Base-by-base conservation (phyloP, 257 asterid genomes). In the Nicotiana undulata region DNA sequence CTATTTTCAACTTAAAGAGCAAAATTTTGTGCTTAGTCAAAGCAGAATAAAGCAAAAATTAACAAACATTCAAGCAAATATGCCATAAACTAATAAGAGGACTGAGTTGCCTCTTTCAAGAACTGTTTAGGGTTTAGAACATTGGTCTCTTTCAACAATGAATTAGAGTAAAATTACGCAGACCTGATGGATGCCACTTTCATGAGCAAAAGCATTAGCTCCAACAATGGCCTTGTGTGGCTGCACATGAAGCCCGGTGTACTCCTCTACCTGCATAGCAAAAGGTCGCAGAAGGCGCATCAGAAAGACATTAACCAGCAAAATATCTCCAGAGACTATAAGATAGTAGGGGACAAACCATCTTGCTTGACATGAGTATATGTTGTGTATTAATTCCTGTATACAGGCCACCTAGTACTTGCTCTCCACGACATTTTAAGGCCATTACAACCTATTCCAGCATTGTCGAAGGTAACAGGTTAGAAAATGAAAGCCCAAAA, bases 191-290 rank as follows among this genome's bases (percentile, higher is more conserved):
- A 93, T 92, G 46, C 99, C 99, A 89, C 99, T 93, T 89, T 93
- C 98, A 91, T 95, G 99, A 85, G 99, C 97, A 87, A 95, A 95
- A 70, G 99, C 99, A 88, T 95, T 95, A 83, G 97, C 97, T 83
- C 99, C 99, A 82, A 93, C 99, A 85, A 93, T 93, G 80, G 98
- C 99, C 86, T 95, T 95, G 87, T 95, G 99, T 56, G 98, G 99
- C 89, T 95, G 99, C 81, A 95, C 82, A 17, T 90, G 97, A 75
- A 95, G 90, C 63, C 99, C 99, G 81, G 92, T 93, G 85, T 90
- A 92, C 85, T 95, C 97, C 87, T 95, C 99, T 56, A 95, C 99
- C 99, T 95, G 89, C 82, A 89, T 31, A 77, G 76, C 68, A 63
- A 72, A 68, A 40, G 20, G 68, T 76, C 68, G 49, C 82, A 40